Conservation (phyloP, 495 filamentous ascomycete genomes). For the Endocarpon pusillum region DNA sequence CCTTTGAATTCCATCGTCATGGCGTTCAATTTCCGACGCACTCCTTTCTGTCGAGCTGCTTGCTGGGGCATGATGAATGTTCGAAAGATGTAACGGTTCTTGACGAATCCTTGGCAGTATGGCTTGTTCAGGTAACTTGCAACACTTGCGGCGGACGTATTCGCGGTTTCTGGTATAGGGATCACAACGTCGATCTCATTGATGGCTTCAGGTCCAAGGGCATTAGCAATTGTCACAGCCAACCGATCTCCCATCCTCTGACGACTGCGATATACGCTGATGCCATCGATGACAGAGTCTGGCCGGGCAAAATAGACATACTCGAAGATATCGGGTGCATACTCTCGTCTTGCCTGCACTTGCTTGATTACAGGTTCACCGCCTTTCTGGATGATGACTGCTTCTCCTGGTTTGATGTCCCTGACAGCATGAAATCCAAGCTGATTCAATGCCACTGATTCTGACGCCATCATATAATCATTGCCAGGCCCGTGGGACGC, state of each 20-base stretch:
- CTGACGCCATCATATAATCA: conserved; percentile 97
- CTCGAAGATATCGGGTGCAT: conserved; percentile 91
- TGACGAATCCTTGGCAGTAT: conserved; percentile 74
- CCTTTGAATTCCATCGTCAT: conserved; percentile 78
- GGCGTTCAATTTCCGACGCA: conserved; percentile 47
- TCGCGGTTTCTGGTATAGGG: conserved; percentile 74
- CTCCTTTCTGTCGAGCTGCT: conserved; percentile 54
- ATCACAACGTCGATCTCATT: conserved; percentile 85
- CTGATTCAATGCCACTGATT: conserved; percentile 79
- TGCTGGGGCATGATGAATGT: conserved; percentile 94
- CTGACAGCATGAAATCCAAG: conserved; percentile 67
- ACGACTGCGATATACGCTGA: conserved; percentile 72
- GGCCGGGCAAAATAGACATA: conserved; percentile 64
- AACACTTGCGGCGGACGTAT: conserved; percentile 67
- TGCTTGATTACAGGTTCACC: conserved; percentile 55
- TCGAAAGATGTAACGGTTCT: conserved; percentile 91
- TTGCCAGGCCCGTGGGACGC: conserved; percentile 48
- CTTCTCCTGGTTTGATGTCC: conserved; percentile 81
- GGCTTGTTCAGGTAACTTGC: conserved; percentile 62
- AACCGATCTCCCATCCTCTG: conserved; percentile 88
- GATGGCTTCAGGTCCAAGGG: conserved; percentile 56
- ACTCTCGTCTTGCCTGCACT: conserved; percentile 50
- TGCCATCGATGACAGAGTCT: conserved; percentile 83
- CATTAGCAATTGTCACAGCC: conserved; percentile 56
- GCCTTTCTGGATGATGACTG: conserved; percentile 85